Conservation (phyloP, 306 rosid species). For the Glycine soja region DNA sequence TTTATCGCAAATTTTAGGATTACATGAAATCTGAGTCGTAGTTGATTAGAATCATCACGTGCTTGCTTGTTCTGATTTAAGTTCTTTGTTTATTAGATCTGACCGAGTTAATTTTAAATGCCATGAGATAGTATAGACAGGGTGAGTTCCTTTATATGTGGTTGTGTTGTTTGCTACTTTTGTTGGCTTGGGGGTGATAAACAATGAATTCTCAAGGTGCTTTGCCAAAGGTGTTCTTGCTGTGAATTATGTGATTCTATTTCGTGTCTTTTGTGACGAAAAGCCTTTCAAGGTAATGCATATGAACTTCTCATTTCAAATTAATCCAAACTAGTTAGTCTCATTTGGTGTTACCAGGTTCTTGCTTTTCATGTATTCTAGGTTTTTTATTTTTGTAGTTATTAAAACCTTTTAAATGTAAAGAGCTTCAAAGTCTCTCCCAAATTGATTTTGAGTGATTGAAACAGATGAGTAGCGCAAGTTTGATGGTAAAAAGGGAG, state of each 20-base stretch:
- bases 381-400: neutral
- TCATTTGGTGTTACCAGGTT: neutral
- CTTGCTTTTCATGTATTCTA: neutral
- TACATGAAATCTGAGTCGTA: neutral
- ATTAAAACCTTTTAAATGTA: neutral
- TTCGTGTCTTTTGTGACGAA: neutral
- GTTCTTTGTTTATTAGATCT: neutral
- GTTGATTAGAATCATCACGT: neutral
- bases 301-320: neutral
- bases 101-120: neutral
- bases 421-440: no score
- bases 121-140: neutral
- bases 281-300: neutral
- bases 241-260: neutral
- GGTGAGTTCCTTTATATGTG: neutral
- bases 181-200: neutral
- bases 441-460: no score
- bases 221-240: neutral
- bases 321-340: neutral
- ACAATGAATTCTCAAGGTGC: neutral
- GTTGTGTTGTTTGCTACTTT: neutral
- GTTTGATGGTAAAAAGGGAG: conserved; percentile 20
- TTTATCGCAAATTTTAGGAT: no score
- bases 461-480: neutral
- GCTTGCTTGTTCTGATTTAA: neutral